Evolutionary conservation across 305 asterid species (phyloP).

Genomic region (Solanum aculeatissimum): DNA sequence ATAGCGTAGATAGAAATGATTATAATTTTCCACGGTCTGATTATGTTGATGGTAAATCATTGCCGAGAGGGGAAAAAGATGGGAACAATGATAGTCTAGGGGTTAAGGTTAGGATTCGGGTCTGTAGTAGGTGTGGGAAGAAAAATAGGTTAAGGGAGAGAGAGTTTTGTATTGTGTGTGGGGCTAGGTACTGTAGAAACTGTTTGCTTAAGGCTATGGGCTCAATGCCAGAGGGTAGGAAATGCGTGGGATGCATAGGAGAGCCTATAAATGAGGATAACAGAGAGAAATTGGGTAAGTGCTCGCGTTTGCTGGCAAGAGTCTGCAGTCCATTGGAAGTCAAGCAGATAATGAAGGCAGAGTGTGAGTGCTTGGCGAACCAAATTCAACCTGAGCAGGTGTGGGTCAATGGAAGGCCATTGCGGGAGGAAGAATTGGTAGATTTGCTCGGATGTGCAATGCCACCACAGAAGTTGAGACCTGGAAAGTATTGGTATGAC

Average conservation of each 20-base stretch:
- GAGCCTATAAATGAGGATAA: slow-evolving; percentile 31
- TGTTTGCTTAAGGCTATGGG: slow-evolving; percentile 63
- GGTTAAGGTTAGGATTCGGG: background rate
- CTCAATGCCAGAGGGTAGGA: slow-evolving; percentile 67
- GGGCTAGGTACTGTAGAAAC: slow-evolving; percentile 42
- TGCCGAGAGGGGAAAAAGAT: background rate
- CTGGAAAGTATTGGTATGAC: slow-evolving; percentile 66
- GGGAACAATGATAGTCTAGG: background rate
- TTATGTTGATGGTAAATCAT: background rate
- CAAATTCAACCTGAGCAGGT: slow-evolving; percentile 47
- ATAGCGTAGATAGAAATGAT: background rate
- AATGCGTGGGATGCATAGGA: slow-evolving; percentile 55
- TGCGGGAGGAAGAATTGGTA: slow-evolving; percentile 38
- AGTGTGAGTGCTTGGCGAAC: slow-evolving; percentile 43
- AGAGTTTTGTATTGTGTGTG: slow-evolving; percentile 39
- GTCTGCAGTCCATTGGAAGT: slow-evolving; percentile 30
- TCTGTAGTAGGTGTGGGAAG: slow-evolving; percentile 43
- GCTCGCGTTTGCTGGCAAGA: slow-evolving; percentile 21
- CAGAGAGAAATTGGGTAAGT: slow-evolving; percentile 35
- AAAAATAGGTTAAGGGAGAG: slow-evolving; percentile 9
- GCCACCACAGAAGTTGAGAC: slow-evolving; percentile 41
- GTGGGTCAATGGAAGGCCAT: slow-evolving; percentile 35
- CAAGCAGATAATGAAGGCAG: slow-evolving; percentile 30
- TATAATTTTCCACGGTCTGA: background rate
- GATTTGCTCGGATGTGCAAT: slow-evolving; percentile 30